phyloP scores from a whole-genome alignment of 2,329 filamentous ascomycete species.

The Paecilomyces niveus region DNA sequence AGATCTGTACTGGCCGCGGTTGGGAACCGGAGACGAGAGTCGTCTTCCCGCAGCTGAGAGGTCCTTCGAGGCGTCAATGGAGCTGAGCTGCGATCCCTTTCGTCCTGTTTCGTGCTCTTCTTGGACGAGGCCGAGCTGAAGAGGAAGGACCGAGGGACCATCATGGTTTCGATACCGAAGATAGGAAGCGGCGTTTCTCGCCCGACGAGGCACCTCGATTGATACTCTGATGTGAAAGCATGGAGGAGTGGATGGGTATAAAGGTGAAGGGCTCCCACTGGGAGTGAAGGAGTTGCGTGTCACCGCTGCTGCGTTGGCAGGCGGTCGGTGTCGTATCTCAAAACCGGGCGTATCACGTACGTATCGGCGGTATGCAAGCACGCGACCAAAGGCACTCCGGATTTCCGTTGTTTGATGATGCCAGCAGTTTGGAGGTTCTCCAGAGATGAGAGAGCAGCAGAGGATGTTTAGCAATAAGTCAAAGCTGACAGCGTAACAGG shows the following conservation, averaged over 20 bases:
- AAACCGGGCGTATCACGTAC: neutral
- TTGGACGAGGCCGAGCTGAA: conserved; percentile 25
- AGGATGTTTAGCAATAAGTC: neutral
- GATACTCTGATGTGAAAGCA: conserved; percentile 22
- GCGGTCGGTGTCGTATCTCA: neutral
- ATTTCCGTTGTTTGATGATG: neutral
- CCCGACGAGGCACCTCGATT: conserved; percentile 35
- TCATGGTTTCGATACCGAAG: conserved; percentile 25
- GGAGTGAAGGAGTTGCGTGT: neutral
- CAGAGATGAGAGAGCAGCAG: neutral
- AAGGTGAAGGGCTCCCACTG: neutral
- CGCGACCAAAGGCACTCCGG: neutral
- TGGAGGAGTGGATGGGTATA: conserved; percentile 8
- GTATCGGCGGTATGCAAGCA: neutral
- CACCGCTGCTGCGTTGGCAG: neutral
- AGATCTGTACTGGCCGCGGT: conserved; percentile 3
- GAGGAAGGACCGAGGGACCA: conserved; percentile 35
- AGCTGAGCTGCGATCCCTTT: conserved; percentile 6
- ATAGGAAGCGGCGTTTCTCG: conserved; percentile 13
- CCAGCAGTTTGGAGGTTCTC: neutral
- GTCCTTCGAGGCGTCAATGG: conserved; percentile 4
- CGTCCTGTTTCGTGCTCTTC: conserved; percentile 11
- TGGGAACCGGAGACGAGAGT: conserved; percentile 11
- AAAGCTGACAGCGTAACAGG: neutral
- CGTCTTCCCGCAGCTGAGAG: neutral